Evolutionary conservation across 2,329 filamentous ascomycete genomes (phyloP).

Genomic region (Nemania sp.): DNA sequence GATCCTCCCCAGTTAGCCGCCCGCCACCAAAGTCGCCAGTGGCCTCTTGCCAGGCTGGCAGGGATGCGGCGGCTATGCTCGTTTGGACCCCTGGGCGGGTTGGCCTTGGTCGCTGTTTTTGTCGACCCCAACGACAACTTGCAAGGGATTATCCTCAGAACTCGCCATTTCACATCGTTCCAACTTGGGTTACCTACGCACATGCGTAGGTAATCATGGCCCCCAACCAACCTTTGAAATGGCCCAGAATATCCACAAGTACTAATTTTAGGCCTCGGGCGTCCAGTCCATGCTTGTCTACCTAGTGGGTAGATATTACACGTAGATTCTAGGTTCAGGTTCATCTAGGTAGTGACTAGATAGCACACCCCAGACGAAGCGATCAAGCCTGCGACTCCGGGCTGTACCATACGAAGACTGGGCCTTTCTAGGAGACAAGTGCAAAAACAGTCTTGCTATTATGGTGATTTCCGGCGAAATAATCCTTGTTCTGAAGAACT

Average conservation of each 20-base stretch:
- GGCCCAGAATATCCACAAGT: constrained; percentile 9
- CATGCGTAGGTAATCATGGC: neutral
- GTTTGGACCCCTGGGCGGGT: constrained; percentile 3
- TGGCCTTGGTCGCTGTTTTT: neutral
- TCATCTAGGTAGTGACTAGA: neutral
- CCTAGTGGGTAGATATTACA: neutral
- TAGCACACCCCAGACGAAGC: neutral
- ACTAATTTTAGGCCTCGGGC: constrained; percentile 14
- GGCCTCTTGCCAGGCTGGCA: neutral
- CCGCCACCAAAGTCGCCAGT: neutral
- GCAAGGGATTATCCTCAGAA: constrained; percentile 3
- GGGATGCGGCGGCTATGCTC: constrained; percentile 12
- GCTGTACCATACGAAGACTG: too few relatives aligned
- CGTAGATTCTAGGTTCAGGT: neutral
- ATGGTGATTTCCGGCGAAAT: constrained; percentile 9
- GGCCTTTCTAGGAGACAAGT: constrained; percentile 9
- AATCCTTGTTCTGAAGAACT: constrained; percentile 6
- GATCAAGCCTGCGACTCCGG: neutral
- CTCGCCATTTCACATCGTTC: neutral
- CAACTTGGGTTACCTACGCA: neutral
- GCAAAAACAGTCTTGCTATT: constrained; percentile 22
- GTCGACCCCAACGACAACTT: neutral
- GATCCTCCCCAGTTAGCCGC: constrained; percentile 14
- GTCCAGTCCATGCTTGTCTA: neutral
- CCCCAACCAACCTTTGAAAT: neutral